Percentiles rank a stretch among this genome's conserved stretches.
Conservation (phyloP, 202 grass and related monocot species). For the Panicum hallii region DNA sequence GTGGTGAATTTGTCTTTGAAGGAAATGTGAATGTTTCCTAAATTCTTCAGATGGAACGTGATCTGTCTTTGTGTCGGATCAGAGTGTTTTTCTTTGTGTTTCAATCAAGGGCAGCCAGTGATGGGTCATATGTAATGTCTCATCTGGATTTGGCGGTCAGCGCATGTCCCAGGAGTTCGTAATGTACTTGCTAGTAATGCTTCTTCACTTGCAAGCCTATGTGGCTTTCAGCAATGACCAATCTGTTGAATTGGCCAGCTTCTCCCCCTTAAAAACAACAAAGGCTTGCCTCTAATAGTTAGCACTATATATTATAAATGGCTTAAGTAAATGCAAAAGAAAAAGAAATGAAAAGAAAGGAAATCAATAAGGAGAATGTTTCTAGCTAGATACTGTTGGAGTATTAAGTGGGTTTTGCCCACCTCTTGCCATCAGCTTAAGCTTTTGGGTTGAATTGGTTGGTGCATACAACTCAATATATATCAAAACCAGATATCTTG, state of each 20-base stretch:
- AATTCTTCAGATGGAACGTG: not conserved
- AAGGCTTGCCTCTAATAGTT: not conserved
- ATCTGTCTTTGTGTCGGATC: not conserved
- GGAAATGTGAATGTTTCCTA: not conserved
- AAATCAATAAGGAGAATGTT: no score
- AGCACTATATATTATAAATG: not conserved
- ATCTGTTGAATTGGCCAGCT: not conserved
- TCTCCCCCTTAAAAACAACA: not conserved
- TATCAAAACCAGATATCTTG: no score
- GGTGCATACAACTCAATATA: no score
- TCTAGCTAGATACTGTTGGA: no score
- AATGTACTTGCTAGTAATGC: not conserved
- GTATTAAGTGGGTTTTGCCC: no score
- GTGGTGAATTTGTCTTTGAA: not conserved
- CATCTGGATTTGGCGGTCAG: no score
- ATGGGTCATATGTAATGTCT: not conserved
- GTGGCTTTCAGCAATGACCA: not conserved
- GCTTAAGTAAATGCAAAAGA: not conserved
- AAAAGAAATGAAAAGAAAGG: not conserved
- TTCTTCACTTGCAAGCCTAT: not conserved
- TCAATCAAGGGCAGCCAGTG: not conserved
- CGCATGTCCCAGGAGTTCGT: no score
- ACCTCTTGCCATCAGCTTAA: no score
- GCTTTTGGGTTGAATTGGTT: no score
- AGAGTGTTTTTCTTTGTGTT: not conserved